phyloP scores from a whole-genome alignment of 768 basidiomycete species.

The Phaeolepiota aurea region DNA sequence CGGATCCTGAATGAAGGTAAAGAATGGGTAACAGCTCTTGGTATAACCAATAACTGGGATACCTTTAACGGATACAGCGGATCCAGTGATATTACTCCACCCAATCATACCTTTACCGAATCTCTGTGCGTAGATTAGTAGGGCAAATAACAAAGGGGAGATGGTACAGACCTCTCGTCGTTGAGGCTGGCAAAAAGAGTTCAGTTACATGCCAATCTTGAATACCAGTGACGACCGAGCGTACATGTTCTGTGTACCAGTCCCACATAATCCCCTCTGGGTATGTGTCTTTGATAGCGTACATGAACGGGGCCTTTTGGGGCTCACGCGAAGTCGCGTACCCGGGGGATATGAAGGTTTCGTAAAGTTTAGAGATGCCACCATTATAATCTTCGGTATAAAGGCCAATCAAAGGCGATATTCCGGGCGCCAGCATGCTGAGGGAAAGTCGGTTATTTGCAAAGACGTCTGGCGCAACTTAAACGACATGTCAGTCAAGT shows the following conservation, averaged over 20 bases:
- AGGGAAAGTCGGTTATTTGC: constrained; percentile 25
- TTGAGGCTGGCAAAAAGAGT: constrained; percentile 1
- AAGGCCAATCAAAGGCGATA: constrained; percentile 13
- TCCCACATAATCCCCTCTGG: constrained; percentile 4
- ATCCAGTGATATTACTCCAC: constrained; percentile 4
- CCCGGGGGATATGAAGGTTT: constrained; percentile 9
- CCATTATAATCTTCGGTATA: constrained; percentile 7
- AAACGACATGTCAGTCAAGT: not conserved
- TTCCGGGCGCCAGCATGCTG: constrained; percentile 12
- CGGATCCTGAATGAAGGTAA: constrained; percentile 11
- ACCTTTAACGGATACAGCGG: not conserved
- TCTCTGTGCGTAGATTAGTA: not conserved
- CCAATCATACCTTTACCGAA: constrained; percentile 2
- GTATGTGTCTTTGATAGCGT: constrained; percentile 5
- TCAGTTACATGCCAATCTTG: not conserved
- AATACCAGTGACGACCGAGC: not conserved
- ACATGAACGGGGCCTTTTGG: constrained; percentile 10
- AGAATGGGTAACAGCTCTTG: not conserved
- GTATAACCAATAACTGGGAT: not conserved
- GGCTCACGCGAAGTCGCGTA: constrained; percentile 9
- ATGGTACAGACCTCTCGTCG: not conserved
- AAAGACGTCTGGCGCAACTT: constrained; percentile 14
- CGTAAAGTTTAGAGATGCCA: constrained; percentile 5
- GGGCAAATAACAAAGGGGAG: not conserved
- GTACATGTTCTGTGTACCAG: constrained; percentile 1